A percentile compares a stretch with the other conserved stretches of the same genome.
Evolutionary conservation across 1,284 basidiomycete genomes (phyloP).

Genomic region (Macrocystidia cucumis): DNA sequence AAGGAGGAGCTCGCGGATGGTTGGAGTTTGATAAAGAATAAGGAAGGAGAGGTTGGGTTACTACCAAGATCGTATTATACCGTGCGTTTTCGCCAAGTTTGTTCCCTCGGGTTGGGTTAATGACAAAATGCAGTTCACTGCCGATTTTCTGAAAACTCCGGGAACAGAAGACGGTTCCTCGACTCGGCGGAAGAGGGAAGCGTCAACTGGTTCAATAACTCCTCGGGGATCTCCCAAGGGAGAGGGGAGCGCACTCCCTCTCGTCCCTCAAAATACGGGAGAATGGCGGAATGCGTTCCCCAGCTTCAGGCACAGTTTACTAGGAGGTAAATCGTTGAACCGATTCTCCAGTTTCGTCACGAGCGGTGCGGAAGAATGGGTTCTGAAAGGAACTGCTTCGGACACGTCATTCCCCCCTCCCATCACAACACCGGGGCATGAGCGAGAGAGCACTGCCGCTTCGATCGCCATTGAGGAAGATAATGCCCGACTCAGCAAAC

Average conservation of each 20-base stretch:
- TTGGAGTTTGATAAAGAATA: constrained; percentile 61
- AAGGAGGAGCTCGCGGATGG: constrained; percentile 63
- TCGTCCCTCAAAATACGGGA: constrained; percentile 67
- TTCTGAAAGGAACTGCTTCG: constrained; percentile 48
- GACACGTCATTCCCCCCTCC: no score
- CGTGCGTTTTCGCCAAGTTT: constrained; percentile 28
- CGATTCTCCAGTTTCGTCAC: constrained; percentile 81
- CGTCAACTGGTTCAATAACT: constrained; percentile 40
- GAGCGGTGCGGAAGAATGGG: constrained; percentile 76
- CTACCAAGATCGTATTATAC: constrained; percentile 68
- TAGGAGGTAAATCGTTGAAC: constrained; percentile 73
- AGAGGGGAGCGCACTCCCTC: constrained; percentile 27
- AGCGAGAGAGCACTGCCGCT: constrained; percentile 14
- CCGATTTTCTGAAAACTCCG: constrained; percentile 49
- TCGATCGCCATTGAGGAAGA: constrained; percentile 29
- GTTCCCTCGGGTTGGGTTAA: constrained; percentile 1
- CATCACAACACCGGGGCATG: constrained; percentile 13
- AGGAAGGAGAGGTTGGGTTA: constrained; percentile 54
- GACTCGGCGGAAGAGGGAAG: constrained; percentile 18
- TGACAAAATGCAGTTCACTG: constrained; percentile 57
- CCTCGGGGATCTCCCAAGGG: constrained; percentile 40
- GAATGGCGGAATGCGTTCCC: constrained; percentile 57
- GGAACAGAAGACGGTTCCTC: constrained; percentile 36
- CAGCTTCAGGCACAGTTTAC: constrained; percentile 60
- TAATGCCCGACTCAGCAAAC: constrained; percentile 22